Evolutionary conservation across 2,329 filamentous ascomycete species (phyloP), one percentile per base, ranked within the genome.

Genomic region (Phialocephala subalpina): DNA sequence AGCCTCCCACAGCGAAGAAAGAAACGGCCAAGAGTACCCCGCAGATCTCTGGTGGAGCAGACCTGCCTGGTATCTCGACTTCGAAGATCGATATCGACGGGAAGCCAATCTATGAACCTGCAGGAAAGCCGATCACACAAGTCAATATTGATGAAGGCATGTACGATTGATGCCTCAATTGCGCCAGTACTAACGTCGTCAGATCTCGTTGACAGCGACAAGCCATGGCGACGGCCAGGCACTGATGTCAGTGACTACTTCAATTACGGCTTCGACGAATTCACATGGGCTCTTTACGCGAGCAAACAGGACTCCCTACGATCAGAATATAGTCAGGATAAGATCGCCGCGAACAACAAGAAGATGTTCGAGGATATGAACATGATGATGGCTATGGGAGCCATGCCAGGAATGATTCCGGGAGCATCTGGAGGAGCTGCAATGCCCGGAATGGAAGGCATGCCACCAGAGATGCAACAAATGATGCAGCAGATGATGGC

Each of bases 211-310:
- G 90, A 92, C 8, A 93, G 94, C 74, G 92, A 94, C 69, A 98
- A 97, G 78, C 94, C 95, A 20, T 99, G 96, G 96, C 90, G 96
- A 53, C 90, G 94, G 70, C 96, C 96, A 0, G 96, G 96, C 56
- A 94, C 95, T 12, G 96, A 99, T 75, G 88, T 97, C 62, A 96
- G 92, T 66, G 96, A 99, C 78, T 98, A 97, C 81, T 98, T 98
- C 87, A 98, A 98, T 82, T 98, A 98, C 80, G 95, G 95, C 65
- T 98, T 98, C 76, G 95, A 98, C 80, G 95, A 98, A 79, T 98
- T 97, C 79, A 97, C 94, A 0, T 99, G 96, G 96, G 92, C 94
- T 6, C 87, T 94, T 62, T 99, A 99, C 78, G 94, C 94, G 36
- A 84, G 93, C 66, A 97, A 97, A 76, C 96, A 98, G 78, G 90